Conservation (phyloP, 2,329 filamentous ascomycete genomes). For the Microsporum audouinii region DNA sequence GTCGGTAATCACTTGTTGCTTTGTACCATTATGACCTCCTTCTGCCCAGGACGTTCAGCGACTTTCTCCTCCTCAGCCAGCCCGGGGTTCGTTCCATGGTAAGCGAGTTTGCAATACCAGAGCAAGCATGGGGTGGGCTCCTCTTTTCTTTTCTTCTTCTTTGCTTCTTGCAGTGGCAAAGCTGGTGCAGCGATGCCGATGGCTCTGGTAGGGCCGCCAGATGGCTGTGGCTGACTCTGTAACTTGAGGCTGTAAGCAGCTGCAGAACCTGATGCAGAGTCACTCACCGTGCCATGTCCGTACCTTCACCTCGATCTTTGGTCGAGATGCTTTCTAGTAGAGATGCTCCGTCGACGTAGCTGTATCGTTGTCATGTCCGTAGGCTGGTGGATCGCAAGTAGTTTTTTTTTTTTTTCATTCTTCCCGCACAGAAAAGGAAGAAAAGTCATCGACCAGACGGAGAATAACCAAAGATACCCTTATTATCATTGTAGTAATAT, state of each 20-base stretch:
- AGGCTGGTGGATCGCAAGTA: not conserved
- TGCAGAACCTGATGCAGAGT: not conserved
- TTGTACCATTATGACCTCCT: not conserved
- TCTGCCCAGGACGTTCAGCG: not conserved
- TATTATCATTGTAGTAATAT: not conserved
- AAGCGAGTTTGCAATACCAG: not conserved
- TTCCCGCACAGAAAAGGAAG: constrained; percentile 1
- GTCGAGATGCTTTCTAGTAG: not conserved
- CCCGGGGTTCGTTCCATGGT: not conserved
- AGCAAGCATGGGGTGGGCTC: not conserved
- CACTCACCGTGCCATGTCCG: not conserved
- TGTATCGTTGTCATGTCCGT: not conserved
- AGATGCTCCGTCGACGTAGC: not conserved
- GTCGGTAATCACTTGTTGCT: not conserved
- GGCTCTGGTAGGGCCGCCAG: not conserved
- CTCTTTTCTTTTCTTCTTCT: not conserved
- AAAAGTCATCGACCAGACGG: not conserved
- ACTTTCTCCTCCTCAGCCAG: not conserved
- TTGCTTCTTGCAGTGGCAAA: not conserved
- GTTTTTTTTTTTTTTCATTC: not conserved
- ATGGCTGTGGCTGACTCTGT: not conserved
- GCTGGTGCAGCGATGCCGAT: not conserved
- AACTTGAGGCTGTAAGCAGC: not conserved
- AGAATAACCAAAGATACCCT: not conserved
- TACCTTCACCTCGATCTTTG: not conserved